phyloP scores from a whole-genome alignment of 2,329 filamentous ascomycete genomes.

The Xylaria sp. region DNA sequence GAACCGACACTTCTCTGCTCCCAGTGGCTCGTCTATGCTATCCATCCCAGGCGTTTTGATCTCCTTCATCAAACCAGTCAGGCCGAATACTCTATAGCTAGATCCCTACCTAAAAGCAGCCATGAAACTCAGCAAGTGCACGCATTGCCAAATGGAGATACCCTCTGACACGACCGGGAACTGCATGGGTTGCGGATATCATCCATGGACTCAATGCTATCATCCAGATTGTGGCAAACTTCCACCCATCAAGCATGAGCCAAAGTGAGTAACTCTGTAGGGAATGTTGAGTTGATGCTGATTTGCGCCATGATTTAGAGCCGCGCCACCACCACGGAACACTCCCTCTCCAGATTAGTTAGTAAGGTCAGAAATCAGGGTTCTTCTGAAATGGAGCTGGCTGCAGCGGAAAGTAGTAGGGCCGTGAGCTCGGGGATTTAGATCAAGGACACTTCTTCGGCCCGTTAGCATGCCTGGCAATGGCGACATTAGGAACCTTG shows the following conservation, averaged over 20 bases:
- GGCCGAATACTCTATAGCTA: neutral
- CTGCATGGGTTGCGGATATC: slow-evolving; percentile 3
- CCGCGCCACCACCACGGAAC: neutral
- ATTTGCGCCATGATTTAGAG: slow-evolving; percentile 1
- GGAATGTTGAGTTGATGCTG: neutral
- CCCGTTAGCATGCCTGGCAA: neutral
- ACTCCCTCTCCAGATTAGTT: neutral
- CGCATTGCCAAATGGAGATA: slow-evolving; percentile 16
- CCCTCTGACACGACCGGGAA: neutral
- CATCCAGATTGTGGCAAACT: slow-evolving; percentile 25
- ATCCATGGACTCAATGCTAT: slow-evolving; percentile 26
- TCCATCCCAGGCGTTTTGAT: neutral
- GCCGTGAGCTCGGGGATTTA: neutral
- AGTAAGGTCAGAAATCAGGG: neutral
- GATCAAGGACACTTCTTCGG: neutral
- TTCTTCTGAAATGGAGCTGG: neutral
- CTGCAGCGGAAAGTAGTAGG: neutral
- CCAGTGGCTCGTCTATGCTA: neutral
- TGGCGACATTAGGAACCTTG: neutral
- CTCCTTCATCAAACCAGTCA: neutral
- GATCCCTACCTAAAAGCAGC: neutral
- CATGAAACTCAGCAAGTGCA: slow-evolving; percentile 13
- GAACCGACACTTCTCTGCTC: neutral
- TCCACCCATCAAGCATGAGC: slow-evolving; percentile 22
- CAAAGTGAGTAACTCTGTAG: slow-evolving; percentile 4